Base-by-base conservation (phyloP, 345 rosid species). In the Stellera chamaejasme region DNA sequence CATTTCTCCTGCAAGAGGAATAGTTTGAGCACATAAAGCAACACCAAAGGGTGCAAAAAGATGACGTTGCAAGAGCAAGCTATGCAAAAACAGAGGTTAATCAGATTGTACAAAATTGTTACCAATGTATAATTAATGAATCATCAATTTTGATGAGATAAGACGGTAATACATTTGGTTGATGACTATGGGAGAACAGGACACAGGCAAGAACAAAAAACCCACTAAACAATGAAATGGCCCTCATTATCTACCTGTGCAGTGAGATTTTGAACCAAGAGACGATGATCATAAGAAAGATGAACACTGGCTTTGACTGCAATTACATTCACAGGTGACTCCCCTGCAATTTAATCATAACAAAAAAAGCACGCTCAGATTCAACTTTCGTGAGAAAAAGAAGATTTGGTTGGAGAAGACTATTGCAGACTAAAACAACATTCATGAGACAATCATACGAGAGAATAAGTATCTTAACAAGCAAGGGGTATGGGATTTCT, bases 181-280 rank as follows among this genome's bases (percentile, higher is more conserved):
- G 23, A 19, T 19, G 23, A 1, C 23, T 19, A 19, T 53, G 5
- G 43, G 52, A 54, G 39, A 27, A 54, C 59, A 62, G 45, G 11
- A 51, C 13, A 47, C 2, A 19, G 6, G 44, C 11, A 26, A 52
- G 10, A 3, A 41, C 28, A 7, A 43, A 57, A 23, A 26, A 13
- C 39, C 52, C 36, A 13, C 45, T 26, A 43, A 55, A 19, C 23
- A 19, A 19, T 19, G 23, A 19, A 19, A 19, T 19, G 1, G 23
- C 23, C 23, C 23, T 19, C 0, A 0, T 32, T 32, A 4, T 32
- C 5, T 5, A 89, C 99, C 94, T 82, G 83, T 42, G 72, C 68
- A 43, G 91, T 79, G 58, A 93, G 96, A 79, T 93, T 89, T 60
- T 87, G 94, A 69, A 93, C 91, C 71, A 85, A 69, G 16, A 78